Evolutionary conservation across 2,329 filamentous ascomycete genomes (phyloP).

Genomic region (Chrysoporthe cubensis): DNA sequence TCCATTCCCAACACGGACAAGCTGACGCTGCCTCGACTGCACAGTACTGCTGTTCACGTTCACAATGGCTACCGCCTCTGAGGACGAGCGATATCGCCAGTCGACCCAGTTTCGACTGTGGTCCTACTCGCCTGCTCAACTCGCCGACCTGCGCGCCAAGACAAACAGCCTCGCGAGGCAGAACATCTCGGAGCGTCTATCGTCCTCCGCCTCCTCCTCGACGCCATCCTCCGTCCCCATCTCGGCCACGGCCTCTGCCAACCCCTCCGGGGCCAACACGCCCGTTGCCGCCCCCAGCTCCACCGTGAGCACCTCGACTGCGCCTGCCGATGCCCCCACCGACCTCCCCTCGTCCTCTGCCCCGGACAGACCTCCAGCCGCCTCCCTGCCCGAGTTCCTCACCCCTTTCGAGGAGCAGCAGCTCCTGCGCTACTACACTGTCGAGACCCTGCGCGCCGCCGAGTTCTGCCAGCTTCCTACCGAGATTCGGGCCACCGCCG

Average conservation of each 20-base stretch:
- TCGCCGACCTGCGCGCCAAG: conserved; percentile 72
- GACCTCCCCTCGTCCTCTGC: conserved; percentile 13
- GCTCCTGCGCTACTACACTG: conserved; percentile 77
- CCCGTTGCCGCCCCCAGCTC: conserved; percentile 34
- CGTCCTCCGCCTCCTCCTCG: conserved; percentile 52
- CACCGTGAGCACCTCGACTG: conserved; percentile 31
- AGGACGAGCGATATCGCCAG: conserved; percentile 88
- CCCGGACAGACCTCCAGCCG: conserved; percentile 28
- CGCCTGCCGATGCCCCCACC: conserved; percentile 26
- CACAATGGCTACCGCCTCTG: conserved; percentile 71
- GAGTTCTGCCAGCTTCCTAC: conserved; percentile 56
- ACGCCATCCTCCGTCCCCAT: conserved; percentile 41
- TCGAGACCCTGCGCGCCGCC: conserved; percentile 61
- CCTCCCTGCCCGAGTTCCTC: conserved; percentile 72
- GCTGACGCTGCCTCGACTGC: not conserved
- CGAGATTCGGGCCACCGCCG: conserved; percentile 71
- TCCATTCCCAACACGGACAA: not conserved
- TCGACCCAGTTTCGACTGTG: conserved; percentile 91
- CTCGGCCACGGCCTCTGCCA: conserved; percentile 37
- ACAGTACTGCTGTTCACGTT: not conserved
- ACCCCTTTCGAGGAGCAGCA: conserved; percentile 81
- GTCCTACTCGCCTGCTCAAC: conserved; percentile 80
- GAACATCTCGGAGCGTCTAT: conserved; percentile 64
- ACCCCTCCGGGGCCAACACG: conserved; percentile 38
- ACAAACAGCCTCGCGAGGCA: conserved; percentile 75